Percentiles rank a stretch among this genome's conserved stretches.
phyloP scores from a whole-genome alignment of 2,329 filamentous ascomycete genomes.

The Aspergillus vadensis region DNA sequence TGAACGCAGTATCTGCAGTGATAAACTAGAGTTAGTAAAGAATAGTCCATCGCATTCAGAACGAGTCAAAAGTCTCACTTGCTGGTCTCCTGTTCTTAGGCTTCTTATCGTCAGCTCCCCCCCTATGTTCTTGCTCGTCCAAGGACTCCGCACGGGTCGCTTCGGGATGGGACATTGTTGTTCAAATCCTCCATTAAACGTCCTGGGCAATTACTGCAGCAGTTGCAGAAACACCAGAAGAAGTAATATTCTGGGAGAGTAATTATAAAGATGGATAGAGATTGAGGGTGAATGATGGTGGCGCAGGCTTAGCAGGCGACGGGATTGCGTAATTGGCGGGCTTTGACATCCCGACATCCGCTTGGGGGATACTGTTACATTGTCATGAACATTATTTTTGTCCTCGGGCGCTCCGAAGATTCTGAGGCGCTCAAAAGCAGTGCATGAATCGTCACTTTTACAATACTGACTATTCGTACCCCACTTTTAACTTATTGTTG shows the following conservation, averaged over 20 bases:
- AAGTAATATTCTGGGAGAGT: neutral
- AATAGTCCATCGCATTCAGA: neutral
- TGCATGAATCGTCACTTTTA: neutral
- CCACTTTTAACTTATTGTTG: neutral
- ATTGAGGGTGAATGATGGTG: neutral
- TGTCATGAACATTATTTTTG: neutral
- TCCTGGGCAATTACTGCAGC: neutral
- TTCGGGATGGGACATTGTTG: constrained; percentile 48
- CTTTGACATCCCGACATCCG: constrained; percentile 12
- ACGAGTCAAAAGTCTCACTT: constrained; percentile 59
- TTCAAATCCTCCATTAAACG: neutral
- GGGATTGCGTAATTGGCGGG: constrained; percentile 17
- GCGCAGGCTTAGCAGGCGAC: constrained; percentile 11
- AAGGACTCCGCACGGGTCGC: constrained; percentile 45
- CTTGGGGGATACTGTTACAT: neutral
- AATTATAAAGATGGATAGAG: neutral
- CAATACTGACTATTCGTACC: neutral
- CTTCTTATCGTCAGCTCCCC: constrained; percentile 64
- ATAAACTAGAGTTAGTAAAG: constrained; percentile 14
- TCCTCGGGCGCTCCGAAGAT: neutral
- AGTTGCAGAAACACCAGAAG: neutral
- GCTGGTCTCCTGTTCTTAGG: constrained; percentile 89
- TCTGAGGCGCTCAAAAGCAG: neutral
- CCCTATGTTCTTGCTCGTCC: constrained; percentile 46
- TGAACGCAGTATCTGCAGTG: constrained; percentile 81